Base-by-base conservation (phyloP, 345 rosid genomes). In the Hibiscus syriacus region DNA sequence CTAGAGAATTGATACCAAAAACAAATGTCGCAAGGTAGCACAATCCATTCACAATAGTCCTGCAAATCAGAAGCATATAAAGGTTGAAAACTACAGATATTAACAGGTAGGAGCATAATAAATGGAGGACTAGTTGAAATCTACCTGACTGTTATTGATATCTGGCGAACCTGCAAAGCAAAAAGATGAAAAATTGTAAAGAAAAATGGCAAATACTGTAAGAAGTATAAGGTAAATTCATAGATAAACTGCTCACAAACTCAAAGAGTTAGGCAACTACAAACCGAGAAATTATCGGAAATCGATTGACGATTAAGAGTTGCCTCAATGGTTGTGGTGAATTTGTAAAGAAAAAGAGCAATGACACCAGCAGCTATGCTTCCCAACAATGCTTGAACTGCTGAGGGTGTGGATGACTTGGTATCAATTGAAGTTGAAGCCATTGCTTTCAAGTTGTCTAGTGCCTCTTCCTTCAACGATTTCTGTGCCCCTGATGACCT, bases 21-120 rank as follows among this genome's bases (percentile, higher is more conserved):
- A 90, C 96, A 75, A 87, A 94, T 17, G 99, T 91, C 8, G 96
- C 95, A 19, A 94, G 96, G 78, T 94, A 91, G 83, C 96, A 91
- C 70, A 89, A 17, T 23, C 99, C 97, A 17, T 94, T 94, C 36
- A 90, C 55, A 70, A 90, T 81, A 30, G 97, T 91, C 86, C 99
- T 94, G 89, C 70, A 72, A 64, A 49, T 53, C 11, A 23, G 22
- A 50, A n/a, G 54, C 3, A 60, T 36, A 48, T 6, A 14, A 71
- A 14, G 39, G 53, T 38, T 53, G 69, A 50, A 27, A 20, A 67
- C 66, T 16, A 23, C 34, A 73, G 34, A 60, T 74, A 62, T 53
- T 55, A 55, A 66, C 17, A 66, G 69, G 14, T 34, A 17, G 5
- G 11, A 29, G 50, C 22, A 54, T n/a, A 16, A 10, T n/a, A n/a